A percentile compares a stretch with the other conserved stretches of the same genome.
Evolutionary conservation across 2,329 filamentous ascomycete species (phyloP).

Genomic region (Penicillium sp.): DNA sequence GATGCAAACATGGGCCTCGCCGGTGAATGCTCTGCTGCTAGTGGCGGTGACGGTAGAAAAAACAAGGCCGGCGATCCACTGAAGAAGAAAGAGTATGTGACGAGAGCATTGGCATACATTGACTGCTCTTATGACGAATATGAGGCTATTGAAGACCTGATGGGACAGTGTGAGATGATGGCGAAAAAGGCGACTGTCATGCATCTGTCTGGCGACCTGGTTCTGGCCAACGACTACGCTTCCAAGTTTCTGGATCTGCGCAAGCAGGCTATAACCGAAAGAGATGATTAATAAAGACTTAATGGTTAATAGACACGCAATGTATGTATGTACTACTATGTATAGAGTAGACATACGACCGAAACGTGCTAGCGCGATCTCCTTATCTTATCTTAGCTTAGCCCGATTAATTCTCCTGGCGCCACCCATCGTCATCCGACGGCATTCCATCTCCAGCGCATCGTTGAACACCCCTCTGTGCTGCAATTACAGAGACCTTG

Average conservation of each 20-base stretch:
- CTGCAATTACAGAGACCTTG: background rate
- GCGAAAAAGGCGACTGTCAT: constrained; percentile 78
- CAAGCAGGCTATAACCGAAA: constrained; percentile 33
- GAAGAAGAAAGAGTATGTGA: constrained; percentile 55
- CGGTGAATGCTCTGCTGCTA: constrained; percentile 34
- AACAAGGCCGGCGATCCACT: constrained; percentile 28
- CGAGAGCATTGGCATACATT: constrained; percentile 57
- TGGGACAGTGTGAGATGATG: constrained; percentile 72
- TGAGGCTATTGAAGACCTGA: constrained; percentile 62
- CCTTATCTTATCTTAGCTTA: constrained; percentile 3
- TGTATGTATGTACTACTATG: too few species aligned
- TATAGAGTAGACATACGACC: too few species aligned
- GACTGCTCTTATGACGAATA: constrained; percentile 63
- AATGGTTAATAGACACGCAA: too few species aligned
- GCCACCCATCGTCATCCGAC: background rate
- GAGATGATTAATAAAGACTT: background rate
- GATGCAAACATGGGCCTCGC: constrained; percentile 78
- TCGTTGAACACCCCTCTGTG: background rate
- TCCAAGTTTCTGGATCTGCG: constrained; percentile 61
- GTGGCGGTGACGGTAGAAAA: background rate
- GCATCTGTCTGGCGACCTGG: constrained; percentile 62
- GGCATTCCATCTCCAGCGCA: background rate
- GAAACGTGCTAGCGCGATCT: background rate
- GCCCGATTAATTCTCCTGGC: background rate
- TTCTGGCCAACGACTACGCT: constrained; percentile 62